Conservation (phyloP, 257 asterid genomes). For the Leonotis leonurus region DNA sequence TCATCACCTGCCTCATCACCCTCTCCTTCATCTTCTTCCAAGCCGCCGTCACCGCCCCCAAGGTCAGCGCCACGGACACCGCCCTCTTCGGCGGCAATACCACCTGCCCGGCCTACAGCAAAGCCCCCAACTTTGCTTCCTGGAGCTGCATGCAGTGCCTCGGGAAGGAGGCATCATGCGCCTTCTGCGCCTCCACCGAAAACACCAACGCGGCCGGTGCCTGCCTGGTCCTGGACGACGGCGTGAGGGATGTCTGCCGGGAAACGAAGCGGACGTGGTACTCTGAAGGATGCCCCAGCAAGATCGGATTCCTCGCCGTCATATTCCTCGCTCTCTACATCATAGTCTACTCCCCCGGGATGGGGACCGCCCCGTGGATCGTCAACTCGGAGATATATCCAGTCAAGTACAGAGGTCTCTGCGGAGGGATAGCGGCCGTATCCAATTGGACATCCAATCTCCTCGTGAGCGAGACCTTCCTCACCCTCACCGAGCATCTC, state of each 20-base stretch:
- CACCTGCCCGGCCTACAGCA: slow-evolving; percentile 34
- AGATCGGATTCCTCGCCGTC: slow-evolving; percentile 47
- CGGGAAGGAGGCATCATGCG: slow-evolving; percentile 27
- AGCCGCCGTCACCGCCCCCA: slow-evolving; percentile 40
- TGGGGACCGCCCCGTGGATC: slow-evolving; percentile 72
- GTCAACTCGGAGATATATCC: slow-evolving; percentile 67
- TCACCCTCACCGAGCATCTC: slow-evolving; percentile 47
- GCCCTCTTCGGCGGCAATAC: slow-evolving; percentile 38
- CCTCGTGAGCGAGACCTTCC: slow-evolving; percentile 49
- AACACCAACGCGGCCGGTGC: too few species aligned
- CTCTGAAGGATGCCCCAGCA: slow-evolving; percentile 60
- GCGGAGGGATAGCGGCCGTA: slow-evolving; percentile 68
- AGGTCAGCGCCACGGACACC: slow-evolving; percentile 24
- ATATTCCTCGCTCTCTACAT: slow-evolving; percentile 45
- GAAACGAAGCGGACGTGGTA: slow-evolving; percentile 40
- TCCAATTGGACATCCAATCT: slow-evolving; percentile 65
- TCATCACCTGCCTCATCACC: slow-evolving; percentile 38
- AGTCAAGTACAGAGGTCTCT: slow-evolving; percentile 51
- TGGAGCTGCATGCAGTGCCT: slow-evolving; percentile 54
- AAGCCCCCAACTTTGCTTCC: slow-evolving; percentile 27
- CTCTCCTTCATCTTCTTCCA: slow-evolving; percentile 33
- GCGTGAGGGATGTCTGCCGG: slow-evolving; percentile 22
- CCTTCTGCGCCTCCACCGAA: too few species aligned
- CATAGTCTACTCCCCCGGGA: slow-evolving; percentile 56
- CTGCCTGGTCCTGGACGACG: slow-evolving; percentile 30